These are phyloP conservation scores for Trichoderma guizhouense DNA, from an alignment of 2,329 filamentous ascomycete genomes.

Conservation along the genomic window DNA sequence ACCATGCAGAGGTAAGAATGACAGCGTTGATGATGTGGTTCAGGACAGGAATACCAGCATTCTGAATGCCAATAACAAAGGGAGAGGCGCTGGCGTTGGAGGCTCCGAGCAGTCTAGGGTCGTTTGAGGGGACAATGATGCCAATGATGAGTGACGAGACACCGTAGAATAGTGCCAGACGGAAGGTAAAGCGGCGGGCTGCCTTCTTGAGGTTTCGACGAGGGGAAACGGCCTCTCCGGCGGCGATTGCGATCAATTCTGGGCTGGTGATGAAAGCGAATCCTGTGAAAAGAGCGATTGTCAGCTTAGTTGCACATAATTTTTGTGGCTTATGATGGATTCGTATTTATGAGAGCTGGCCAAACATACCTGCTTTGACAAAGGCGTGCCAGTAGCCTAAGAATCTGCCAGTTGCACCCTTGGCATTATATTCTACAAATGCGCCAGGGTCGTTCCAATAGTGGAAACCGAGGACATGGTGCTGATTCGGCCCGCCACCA, in stretches of 20 bases:
- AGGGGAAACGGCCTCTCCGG: conserved; percentile 62
- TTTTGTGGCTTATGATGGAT: background rate
- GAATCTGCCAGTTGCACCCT: conserved; percentile 50
- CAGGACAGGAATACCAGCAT: conserved; percentile 59
- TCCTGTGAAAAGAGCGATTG: conserved; percentile 33
- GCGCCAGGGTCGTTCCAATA: conserved; percentile 41
- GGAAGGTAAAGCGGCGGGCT: conserved; percentile 58
- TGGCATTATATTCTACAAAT: conserved; percentile 46
- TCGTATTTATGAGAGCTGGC: background rate
- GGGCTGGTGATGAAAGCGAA: conserved; percentile 62
- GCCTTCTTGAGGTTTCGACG: conserved; percentile 65
- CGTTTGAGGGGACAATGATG: conserved; percentile 62
- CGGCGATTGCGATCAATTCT: conserved; percentile 62
- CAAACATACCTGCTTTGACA: conserved; percentile 33
- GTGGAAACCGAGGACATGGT: conserved; percentile 44
- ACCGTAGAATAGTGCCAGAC: conserved; percentile 62
- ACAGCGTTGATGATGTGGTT: conserved; percentile 67
- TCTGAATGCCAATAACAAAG: conserved; percentile 65
- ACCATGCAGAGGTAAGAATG: conserved; percentile 64
- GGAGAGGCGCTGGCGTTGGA: conserved; percentile 59
- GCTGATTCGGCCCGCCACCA: conserved; percentile 50
- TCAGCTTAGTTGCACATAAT: background rate
- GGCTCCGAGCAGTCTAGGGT: conserved; percentile 55
- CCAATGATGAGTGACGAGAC: conserved; percentile 60
- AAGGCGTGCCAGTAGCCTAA: conserved; percentile 57